Evolutionary conservation across 768 basidiomycete genomes (phyloP).

Genomic region (Rhodotorula babjevae): DNA sequence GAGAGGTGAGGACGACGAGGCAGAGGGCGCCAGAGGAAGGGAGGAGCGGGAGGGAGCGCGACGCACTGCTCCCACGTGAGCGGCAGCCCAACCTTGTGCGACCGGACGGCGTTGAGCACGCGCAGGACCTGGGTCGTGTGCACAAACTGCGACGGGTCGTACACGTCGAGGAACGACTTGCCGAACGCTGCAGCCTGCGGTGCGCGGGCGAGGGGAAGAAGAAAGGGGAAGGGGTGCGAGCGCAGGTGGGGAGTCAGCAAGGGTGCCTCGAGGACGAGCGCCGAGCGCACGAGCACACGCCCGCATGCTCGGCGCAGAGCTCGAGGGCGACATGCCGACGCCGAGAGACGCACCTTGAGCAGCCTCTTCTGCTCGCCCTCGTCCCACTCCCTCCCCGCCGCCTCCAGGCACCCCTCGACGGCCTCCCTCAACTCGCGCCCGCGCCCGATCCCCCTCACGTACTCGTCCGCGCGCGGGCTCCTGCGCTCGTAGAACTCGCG

Average conservation of each 20-base stretch:
- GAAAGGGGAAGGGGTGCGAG: no score
- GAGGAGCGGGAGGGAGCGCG: no score
- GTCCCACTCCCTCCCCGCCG: constrained; percentile 88
- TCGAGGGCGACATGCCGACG: no score
- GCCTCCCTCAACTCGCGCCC: constrained; percentile 77
- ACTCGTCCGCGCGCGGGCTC: constrained; percentile 89
- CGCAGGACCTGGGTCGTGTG: constrained; percentile 87
- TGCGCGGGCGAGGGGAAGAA: background rate
- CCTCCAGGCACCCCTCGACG: constrained; percentile 87
- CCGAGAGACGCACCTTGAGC: constrained; percentile 58
- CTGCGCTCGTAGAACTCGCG: constrained; percentile 69
- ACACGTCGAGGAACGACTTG: constrained; percentile 83
- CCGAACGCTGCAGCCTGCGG: constrained; percentile 92
- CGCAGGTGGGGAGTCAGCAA: no score
- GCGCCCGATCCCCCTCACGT: constrained; percentile 66
- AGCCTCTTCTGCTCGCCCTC: constrained; percentile 81
- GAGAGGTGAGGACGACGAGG: background rate
- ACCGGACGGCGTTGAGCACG: constrained; percentile 86
- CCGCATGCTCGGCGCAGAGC: no score
- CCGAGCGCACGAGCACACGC: no score
- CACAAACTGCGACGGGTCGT: constrained; percentile 87
- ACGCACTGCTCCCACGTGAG: constrained; percentile 83
- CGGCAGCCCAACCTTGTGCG: constrained; percentile 87
- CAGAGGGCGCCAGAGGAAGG: background rate
- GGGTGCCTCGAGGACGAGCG: no score